These are phyloP conservation scores for Kodamaea nitidulidarum DNA, from an alignment of 805 yeast genomes.

Conservation along the genomic window DNA sequence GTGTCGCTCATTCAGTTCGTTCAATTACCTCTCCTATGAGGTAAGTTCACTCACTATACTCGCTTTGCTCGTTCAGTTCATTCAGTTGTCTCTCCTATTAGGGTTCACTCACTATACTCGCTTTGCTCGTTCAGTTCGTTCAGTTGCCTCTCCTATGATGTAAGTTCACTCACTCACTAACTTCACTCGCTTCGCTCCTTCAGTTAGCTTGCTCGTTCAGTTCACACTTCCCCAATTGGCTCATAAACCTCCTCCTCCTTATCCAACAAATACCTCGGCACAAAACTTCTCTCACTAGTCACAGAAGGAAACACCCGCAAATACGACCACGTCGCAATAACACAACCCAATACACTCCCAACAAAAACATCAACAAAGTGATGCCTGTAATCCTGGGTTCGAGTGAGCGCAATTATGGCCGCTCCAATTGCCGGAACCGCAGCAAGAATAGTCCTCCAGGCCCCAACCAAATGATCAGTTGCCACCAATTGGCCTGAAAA, in stretches of 20 bases:
- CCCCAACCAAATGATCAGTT: conserved; percentile 47
- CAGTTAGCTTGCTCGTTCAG: not conserved
- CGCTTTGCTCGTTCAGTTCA: no score
- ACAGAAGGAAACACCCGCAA: conserved; percentile 48
- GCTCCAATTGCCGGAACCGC: conserved; percentile 65
- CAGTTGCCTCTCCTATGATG: no score
- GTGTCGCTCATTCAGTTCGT: no score
- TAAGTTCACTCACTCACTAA: no score
- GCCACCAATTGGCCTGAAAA: conserved; percentile 57
- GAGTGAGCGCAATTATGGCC: conserved; percentile 68
- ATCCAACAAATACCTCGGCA: conserved; percentile 3
- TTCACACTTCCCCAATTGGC: not conserved
- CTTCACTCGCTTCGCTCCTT: no score
- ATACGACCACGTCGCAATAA: conserved; percentile 57
- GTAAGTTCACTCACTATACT: no score
- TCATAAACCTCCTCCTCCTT: conserved; percentile 1
- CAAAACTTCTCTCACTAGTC: conserved; percentile 9
- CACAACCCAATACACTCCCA: conserved; percentile 66
- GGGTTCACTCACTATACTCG: no score
- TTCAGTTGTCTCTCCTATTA: no score
- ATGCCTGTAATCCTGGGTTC: conserved; percentile 92
- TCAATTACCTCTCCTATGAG: no score
- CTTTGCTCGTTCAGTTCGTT: no score
- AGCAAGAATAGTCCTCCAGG: conserved; percentile 58
- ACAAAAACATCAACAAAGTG: conserved; percentile 80